Percentiles rank a stretch among this genome's conserved stretches.
These are phyloP conservation scores for Narthecium ossifragum DNA, from an alignment of 106 monocot genomes.

Conservation along the genomic window DNA sequence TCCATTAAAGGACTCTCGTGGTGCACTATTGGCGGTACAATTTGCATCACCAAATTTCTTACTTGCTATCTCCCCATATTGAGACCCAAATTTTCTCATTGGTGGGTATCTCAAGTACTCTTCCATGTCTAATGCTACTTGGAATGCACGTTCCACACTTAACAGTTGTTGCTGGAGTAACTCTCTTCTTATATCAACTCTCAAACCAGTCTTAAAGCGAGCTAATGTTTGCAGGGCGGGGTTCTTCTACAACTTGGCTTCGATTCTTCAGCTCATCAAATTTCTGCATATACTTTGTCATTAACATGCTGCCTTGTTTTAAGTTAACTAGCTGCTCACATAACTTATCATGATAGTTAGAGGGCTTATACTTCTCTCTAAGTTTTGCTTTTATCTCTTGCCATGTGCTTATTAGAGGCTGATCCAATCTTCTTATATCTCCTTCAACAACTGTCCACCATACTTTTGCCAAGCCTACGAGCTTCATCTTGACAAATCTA, in stretches of 20 bases:
- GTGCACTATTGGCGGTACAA: no score
- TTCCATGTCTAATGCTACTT: background rate
- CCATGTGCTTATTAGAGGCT: background rate
- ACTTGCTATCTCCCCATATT: no score
- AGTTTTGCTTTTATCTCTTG: background rate
- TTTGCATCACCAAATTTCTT: no score
- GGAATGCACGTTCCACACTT: background rate
- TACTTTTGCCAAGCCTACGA: background rate
- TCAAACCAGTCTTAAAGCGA: background rate
- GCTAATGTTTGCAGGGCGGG: background rate
- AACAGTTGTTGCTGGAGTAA: background rate
- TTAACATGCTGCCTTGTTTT: background rate
- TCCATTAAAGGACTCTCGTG: no score
- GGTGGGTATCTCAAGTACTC: background rate
- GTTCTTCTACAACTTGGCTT: background rate
- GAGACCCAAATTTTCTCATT: background rate
- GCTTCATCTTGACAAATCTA: background rate
- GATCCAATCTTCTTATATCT: background rate
- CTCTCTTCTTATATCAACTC: background rate
- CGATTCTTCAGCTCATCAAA: background rate
- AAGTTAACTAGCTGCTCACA: background rate
- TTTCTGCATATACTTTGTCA: background rate
- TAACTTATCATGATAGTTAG: background rate
- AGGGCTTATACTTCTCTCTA: background rate
- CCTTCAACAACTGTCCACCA: background rate